A percentile compares a stretch with the other conserved stretches of the same genome.
Evolutionary conservation across 495 filamentous ascomycete genomes (phyloP).

Genomic region (Tuber melanosporum): DNA sequence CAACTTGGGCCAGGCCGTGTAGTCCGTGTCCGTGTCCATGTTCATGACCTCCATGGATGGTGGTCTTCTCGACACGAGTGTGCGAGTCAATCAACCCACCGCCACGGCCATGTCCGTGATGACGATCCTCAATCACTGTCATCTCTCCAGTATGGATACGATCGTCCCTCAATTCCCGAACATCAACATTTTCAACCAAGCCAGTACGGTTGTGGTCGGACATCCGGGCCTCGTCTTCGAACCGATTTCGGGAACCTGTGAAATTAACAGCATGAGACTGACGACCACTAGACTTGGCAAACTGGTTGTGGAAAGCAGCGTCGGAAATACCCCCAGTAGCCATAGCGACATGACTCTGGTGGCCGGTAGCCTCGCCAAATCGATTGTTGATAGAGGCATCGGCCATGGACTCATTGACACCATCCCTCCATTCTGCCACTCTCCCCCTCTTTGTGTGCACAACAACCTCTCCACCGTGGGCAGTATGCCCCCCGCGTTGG

Average conservation of each 20-base stretch:
- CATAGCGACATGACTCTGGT: constrained; percentile 9
- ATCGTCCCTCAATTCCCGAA: constrained; percentile 10
- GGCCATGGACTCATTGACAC: constrained; percentile 18
- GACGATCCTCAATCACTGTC: constrained; percentile 25
- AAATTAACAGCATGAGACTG: constrained; percentile 15
- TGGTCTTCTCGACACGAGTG: constrained; percentile 20
- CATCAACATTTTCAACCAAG: constrained; percentile 6
- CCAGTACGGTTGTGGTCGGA: constrained; percentile 2
- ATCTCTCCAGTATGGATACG: constrained; percentile 37
- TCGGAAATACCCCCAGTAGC: constrained; percentile 9
- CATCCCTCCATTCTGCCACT: constrained; percentile 35
- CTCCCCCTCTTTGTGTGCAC: constrained; percentile 22
- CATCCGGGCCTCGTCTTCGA: not conserved
- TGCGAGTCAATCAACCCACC: constrained; percentile 5
- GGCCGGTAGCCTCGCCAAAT: constrained; percentile 5
- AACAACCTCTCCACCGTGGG: constrained; percentile 21
- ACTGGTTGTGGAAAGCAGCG: constrained; percentile 13
- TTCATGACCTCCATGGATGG: constrained; percentile 26
- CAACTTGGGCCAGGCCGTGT: constrained; percentile 7
- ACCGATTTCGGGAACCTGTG: constrained; percentile 6
- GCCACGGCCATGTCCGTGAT: constrained; percentile 17
- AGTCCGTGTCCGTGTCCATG: constrained; percentile 12
- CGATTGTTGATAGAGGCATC: constrained; percentile 2
- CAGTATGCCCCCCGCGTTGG: not conserved
- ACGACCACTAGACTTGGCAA: not conserved